Evolutionary conservation across 257 asterid species (phyloP).

Genomic region (Gentiana macrophylla): DNA sequence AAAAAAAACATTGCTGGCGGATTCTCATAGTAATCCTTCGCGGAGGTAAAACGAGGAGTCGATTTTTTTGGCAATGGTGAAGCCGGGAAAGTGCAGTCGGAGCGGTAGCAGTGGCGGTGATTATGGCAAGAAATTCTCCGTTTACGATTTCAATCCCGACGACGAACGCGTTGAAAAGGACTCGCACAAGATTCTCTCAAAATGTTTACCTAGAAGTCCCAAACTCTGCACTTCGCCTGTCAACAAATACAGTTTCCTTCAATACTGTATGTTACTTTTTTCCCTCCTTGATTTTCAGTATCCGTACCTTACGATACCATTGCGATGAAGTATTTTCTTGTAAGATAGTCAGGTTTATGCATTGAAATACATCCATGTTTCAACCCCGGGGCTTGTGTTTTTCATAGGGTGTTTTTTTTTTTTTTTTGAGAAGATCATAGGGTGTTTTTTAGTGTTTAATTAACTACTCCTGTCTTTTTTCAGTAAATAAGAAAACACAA

Average conservation of each 20-base stretch:
- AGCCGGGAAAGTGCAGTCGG: conserved; percentile 12
- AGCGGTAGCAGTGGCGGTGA: not conserved
- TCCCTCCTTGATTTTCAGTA: not conserved
- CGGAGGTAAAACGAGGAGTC: too few relatives aligned
- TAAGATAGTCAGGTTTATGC: too few relatives aligned
- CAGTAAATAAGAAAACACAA: too few relatives aligned
- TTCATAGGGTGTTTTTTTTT: too few relatives aligned
- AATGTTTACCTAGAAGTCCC: conserved; percentile 22
- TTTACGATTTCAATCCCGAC: conserved; percentile 40
- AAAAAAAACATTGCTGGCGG: too few relatives aligned
- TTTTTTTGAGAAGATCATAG: too few relatives aligned
- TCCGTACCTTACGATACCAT: too few relatives aligned
- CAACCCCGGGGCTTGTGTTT: too few relatives aligned
- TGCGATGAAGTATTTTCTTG: not conserved
- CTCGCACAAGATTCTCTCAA: conserved; percentile 23
- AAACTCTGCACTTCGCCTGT: conserved; percentile 18
- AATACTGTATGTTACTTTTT: conserved; percentile 32
- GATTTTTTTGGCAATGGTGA: conserved; percentile 10
- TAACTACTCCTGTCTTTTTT: too few relatives aligned
- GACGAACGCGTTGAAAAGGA: conserved; percentile 34
- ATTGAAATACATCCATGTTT: too few relatives aligned
- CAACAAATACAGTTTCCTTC: conserved; percentile 47
- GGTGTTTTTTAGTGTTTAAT: too few relatives aligned
- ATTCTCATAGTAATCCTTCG: too few relatives aligned
- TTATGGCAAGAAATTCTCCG: conserved; percentile 19